Evolutionary conservation across 495 filamentous ascomycete genomes (phyloP).

Genomic region (Neurospora tetraspora): DNA sequence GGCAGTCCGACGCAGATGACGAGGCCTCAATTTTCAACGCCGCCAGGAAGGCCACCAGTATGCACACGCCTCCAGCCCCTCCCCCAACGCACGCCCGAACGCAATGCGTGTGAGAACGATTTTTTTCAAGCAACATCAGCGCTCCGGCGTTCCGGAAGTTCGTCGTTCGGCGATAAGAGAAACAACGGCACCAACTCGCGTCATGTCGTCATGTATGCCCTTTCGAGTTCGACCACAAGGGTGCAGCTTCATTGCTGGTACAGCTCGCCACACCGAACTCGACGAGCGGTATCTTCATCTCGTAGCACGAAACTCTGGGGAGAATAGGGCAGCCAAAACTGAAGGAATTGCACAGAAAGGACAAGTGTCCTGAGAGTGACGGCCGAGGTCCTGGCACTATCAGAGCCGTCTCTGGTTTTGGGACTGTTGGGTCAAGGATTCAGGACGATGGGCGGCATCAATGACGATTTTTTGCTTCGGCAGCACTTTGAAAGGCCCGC

Average conservation of each 20-base stretch:
- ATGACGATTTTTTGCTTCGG: background rate
- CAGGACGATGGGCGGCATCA: background rate
- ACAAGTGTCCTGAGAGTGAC: background rate
- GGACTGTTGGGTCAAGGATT: background rate
- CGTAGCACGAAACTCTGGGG: background rate
- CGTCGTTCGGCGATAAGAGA: background rate
- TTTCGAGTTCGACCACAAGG: background rate
- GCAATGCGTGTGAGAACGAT: background rate
- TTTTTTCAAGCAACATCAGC: background rate
- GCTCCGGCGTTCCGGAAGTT: background rate
- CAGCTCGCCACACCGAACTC: background rate
- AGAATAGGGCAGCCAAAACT: background rate
- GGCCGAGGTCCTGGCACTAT: background rate
- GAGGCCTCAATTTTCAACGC: background rate
- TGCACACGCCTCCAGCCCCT: background rate
- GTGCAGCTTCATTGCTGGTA: background rate
- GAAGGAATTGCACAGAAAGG: background rate
- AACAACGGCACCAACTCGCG: background rate
- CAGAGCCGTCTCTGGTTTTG: background rate
- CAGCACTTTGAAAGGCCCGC: background rate
- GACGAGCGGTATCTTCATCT: background rate
- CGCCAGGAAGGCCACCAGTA: background rate
- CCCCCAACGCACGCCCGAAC: background rate
- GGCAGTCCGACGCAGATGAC: background rate
- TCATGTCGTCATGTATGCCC: background rate